phyloP scores from a whole-genome alignment of 2,329 filamentous ascomycete genomes.

The Nigrospora sphaerica region DNA sequence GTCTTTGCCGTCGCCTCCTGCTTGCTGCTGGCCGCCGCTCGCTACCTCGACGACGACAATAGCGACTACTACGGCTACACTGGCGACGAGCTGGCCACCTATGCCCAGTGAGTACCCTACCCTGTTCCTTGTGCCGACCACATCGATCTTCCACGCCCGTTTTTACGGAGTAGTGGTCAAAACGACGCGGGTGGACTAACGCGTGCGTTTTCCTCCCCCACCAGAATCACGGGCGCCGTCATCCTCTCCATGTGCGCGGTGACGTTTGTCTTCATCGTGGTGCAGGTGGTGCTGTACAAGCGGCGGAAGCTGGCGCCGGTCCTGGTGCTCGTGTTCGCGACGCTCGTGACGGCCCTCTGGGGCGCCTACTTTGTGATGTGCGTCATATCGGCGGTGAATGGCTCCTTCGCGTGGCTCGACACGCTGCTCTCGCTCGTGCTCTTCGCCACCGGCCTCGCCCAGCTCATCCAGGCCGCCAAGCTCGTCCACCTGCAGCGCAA shows the following conservation, averaged over 20 bases:
- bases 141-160: no score
- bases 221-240: conserved; percentile 5
- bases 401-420: conserved; percentile 2
- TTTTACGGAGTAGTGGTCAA: no score
- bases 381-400: conserved; percentile 2
- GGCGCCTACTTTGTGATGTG: conserved; percentile 5
- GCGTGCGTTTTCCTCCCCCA: not conserved
- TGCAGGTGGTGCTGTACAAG: conserved; percentile 7
- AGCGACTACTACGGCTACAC: conserved; percentile 4
- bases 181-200: no score
- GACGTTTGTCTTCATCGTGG: conserved; percentile 8
- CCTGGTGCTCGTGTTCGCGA: conserved; percentile 6
- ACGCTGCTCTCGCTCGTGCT: conserved; percentile 6
- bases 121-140: not conserved
- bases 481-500: conserved; percentile 7
- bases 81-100: conserved; percentile 1
- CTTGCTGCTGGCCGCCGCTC: conserved; percentile 4
- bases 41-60: conserved; percentile 2
- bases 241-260: conserved; percentile 4
- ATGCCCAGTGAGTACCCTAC: not conserved
- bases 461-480: conserved; percentile 8
- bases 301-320: conserved; percentile 6
- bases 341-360: conserved; percentile 9
- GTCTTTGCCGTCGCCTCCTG: conserved; percentile 4
- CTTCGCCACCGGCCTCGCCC: conserved; percentile 1